Evolutionary conservation across 176 grass and related monocot species (phyloP), one percentile per base, ranked within the genome.

Genomic region (Phoenix dactylifera): DNA sequence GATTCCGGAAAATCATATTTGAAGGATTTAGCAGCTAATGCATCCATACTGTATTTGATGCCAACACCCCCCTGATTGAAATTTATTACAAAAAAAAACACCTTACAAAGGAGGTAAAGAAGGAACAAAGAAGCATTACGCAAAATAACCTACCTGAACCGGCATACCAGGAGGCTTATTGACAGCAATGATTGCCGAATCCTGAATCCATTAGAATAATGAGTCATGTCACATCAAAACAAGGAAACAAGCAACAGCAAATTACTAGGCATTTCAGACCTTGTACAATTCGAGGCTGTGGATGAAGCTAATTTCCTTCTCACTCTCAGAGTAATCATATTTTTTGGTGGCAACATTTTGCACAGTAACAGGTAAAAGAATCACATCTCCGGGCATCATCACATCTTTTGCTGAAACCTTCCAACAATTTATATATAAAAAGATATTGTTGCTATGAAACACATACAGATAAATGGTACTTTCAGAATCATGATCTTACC

Each of bases 91-190:
- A 44, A 44, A 44, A 60, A 7, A 7, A 60, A 7, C 17, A 39
- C 17, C 28, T 60, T 35, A 60, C 10, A 60, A 30, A 17, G 17
- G 16, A 60, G 1, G 58, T 29, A 30, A 60, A 2, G 17, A 28
- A 60, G n/a, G n/a, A 65, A 60, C 48, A 55, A 63, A 62, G 6
- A 30, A 77, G 49, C 65, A 73, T 4, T 24, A 57, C 39, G 57
- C 51, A 80, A 65, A 26, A 29, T 50, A 59, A 76, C 68, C 26
- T 87, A 95, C 91, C 80, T 95, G 91, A 15, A 89, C 77, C 3
- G 86, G 74, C 83, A 95, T 77, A 64, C 91, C 83, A 60, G 77
- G 80, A 56, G 91, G 91, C 71, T 90, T 95, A 64, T 95, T 95
- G 35, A 95, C 39, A 52, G 82, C 91, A 58, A 95, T 80, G 59